phyloP scores from a whole-genome alignment of 148 eudicot genomes.

The Salicornia ramosissima region DNA sequence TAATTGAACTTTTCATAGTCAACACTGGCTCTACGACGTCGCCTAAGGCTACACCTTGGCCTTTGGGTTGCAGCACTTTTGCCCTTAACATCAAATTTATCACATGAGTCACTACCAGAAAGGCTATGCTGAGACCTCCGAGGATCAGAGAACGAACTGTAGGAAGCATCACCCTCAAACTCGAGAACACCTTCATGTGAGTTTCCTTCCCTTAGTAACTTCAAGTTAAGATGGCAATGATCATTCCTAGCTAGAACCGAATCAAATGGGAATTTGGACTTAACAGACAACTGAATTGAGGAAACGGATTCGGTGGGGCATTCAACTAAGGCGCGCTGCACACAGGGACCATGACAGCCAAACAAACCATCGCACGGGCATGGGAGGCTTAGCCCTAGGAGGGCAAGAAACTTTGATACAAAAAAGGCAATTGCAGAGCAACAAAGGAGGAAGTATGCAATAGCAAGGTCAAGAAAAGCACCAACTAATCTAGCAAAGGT shows the following conservation, averaged over 20 bases:
- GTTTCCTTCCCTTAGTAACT: constrained; percentile 29
- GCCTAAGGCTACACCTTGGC: constrained; percentile 42
- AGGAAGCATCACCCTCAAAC: constrained; percentile 61
- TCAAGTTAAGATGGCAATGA: constrained; percentile 37
- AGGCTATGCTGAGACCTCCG: constrained; percentile 29
- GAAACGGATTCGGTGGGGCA: constrained; percentile 53
- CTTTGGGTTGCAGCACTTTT: constrained; percentile 41
- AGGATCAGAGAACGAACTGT: constrained; percentile 49
- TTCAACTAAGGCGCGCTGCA: constrained; percentile 48
- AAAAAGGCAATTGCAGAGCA: constrained; percentile 62
- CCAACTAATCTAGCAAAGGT: constrained; percentile 62
- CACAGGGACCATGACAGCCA: constrained; percentile 35
- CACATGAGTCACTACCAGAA: constrained; percentile 30
- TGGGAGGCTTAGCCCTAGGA: constrained; percentile 66
- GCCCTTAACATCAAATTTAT: constrained; percentile 48
- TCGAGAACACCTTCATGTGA: constrained; percentile 37
- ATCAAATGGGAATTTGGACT: constrained; percentile 61
- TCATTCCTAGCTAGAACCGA: constrained; percentile 32
- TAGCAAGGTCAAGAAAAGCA: constrained; percentile 83
- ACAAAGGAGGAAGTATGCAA: constrained; percentile 73
- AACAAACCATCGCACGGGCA: constrained; percentile 63
- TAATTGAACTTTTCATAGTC: constrained; percentile 37
- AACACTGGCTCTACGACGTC: constrained; percentile 37
- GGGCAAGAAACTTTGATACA: constrained; percentile 46
- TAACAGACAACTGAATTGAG: constrained; percentile 48